Base-by-base conservation (phyloP, 768 basidiomycete genomes). In the Chiua virens region DNA sequence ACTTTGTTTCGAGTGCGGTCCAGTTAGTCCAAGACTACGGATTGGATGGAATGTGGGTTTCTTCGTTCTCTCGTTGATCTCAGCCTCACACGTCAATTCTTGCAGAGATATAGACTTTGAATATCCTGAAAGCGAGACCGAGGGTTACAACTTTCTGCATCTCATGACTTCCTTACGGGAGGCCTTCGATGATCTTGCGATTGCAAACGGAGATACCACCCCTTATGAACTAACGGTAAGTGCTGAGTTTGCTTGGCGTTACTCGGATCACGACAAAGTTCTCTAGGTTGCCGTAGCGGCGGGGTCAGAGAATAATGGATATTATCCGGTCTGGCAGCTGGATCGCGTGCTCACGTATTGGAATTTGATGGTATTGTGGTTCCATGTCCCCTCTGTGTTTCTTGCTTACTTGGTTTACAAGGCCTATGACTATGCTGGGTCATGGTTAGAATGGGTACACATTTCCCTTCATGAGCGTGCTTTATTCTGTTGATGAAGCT, bases 361-460 rank as follows among this genome's bases (percentile, higher is more conserved):
- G 89, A 90, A 92, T 62, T 65, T 92, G 46, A 92, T 92, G 90
- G 87, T 82, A 40, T 21, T 63, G 23, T 1, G 7, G 14, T 40
- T 30, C 52, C 42, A 15, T 17, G 21, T 41, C 34, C 30, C 20
- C 9, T 34, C 6, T 27, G 32, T 7, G 2, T 18, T 23, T 25
- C 9, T 35, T 17, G 20, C 46, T 44, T 7, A 59, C 23, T 22
- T 47, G 45, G 42, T 30, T 39, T 17, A 37, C 17, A 54, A 86
- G 85, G 82, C 82, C 15, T 87, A 87, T 55, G 86, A 89, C 63
- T 90, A 88, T 64, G 79, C 87, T 39, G 89, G 88, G 2, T 83
- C 86, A 1, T 93, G 89, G 89, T 66, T 86, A 28, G 77, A 74
- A n/a, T 83, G 57, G 38, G 70, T 80, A 34, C 73, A 20, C 73